A percentile compares a stretch with the other conserved stretches of the same genome.
Conservation (phyloP, 192 early-diverging fungal genomes). For the Backusella tuberculispora region DNA sequence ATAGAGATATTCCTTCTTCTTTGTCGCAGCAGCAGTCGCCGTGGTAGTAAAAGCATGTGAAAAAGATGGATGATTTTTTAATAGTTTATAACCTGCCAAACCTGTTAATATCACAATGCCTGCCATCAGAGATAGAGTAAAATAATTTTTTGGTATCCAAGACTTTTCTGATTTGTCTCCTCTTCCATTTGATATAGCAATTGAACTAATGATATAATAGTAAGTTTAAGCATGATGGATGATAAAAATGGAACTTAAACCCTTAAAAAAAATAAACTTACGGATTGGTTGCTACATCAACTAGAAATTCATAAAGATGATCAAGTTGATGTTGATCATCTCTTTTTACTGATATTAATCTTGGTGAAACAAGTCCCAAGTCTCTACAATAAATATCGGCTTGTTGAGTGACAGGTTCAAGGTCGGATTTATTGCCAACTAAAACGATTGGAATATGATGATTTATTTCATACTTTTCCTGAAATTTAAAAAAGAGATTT, state of each 20-base stretch:
- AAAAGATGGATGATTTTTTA: slow-evolving; percentile 34
- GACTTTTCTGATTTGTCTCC: slow-evolving; percentile 32
- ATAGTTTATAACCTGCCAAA: slow-evolving; percentile 41
- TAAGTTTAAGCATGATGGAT: not conserved
- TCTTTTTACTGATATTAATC: slow-evolving; percentile 87
- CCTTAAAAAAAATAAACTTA: slow-evolving; percentile 30
- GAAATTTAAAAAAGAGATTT: not conserved
- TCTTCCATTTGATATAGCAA: slow-evolving; percentile 40
- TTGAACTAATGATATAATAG: not conserved
- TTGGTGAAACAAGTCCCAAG: slow-evolving; percentile 82
- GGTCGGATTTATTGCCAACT: slow-evolving; percentile 94
- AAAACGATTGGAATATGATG: slow-evolving; percentile 81
- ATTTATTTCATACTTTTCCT: slow-evolving; percentile 84
- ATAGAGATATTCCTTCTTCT: not conserved
- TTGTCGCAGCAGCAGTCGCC: not conserved
- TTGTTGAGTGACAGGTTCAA: slow-evolving; percentile 76
- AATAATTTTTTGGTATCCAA: slow-evolving; percentile 36
- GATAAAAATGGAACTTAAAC: not conserved
- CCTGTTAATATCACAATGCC: slow-evolving; percentile 37
- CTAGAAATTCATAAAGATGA: slow-evolving; percentile 87
- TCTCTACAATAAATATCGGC: slow-evolving; percentile 93
- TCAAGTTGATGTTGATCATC: slow-evolving; percentile 79
- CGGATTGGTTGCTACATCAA: slow-evolving; percentile 83
- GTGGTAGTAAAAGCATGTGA: not conserved
- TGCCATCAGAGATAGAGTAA: slow-evolving; percentile 33